These are phyloP conservation scores for Cubamyces lactineus DNA, from an alignment of 768 basidiomycete genomes.

Conservation along the genomic window DNA sequence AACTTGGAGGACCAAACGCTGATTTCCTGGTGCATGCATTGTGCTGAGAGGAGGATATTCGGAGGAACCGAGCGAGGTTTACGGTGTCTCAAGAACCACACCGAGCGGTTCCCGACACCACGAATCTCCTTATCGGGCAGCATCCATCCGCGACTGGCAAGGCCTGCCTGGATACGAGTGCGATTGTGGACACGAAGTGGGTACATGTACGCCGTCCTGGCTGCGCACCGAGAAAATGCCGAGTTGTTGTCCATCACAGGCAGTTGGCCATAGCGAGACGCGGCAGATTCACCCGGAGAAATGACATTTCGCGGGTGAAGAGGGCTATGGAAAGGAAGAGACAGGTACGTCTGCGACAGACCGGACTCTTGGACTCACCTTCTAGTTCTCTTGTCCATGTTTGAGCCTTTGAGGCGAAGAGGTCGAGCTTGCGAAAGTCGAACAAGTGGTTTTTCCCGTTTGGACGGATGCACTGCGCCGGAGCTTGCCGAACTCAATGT, in stretches of 20 bases:
- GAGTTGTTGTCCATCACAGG: conserved; percentile 5
- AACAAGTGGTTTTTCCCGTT: conserved; percentile 1
- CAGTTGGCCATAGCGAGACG: background rate
- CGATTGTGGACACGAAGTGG: conserved; percentile 3
- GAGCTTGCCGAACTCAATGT: background rate
- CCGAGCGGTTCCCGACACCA: background rate
- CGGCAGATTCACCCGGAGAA: conserved; percentile 15
- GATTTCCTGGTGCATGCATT: background rate
- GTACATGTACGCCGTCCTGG: conserved; percentile 1
- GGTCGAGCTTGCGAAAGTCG: background rate
- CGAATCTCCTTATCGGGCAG: background rate
- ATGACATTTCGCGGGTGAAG: conserved; percentile 3
- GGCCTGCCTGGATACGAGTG: conserved; percentile 12
- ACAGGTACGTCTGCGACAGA: conserved; percentile 7
- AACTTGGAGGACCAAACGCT: background rate
- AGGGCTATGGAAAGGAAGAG: background rate
- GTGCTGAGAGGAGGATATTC: conserved; percentile 17
- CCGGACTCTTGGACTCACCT: background rate
- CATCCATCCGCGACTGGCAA: background rate
- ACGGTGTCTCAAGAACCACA: conserved; percentile 12
- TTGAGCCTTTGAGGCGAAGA: background rate
- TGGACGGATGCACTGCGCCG: conserved; percentile 7
- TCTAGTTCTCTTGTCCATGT: background rate
- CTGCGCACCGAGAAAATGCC: conserved; percentile 23
- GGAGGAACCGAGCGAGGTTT: conserved; percentile 13